These are phyloP conservation scores for Capniomyces stellatus DNA, from an alignment of 371 early-diverging fungal genomes.

Conservation along the genomic window DNA sequence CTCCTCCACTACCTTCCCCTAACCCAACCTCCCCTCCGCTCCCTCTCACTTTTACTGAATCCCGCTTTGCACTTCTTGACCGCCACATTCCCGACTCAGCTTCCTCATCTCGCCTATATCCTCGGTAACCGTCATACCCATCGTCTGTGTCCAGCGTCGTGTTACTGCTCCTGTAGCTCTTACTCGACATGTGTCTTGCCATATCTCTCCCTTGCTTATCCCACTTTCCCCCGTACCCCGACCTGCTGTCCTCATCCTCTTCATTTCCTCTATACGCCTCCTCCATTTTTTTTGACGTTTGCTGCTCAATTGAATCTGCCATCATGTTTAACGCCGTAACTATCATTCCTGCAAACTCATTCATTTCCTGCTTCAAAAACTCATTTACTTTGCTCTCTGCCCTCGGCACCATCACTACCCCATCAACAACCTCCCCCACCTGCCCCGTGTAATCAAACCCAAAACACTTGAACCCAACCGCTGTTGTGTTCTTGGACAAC, in stretches of 20 bases:
- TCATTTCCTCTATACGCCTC: not conserved
- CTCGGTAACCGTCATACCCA: no score
- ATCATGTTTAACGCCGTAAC: conserved; percentile 17
- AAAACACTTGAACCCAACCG: conserved; percentile 17
- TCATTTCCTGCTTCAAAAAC: conserved; percentile 10
- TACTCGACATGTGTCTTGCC: conserved; percentile 3
- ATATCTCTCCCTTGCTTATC: not conserved
- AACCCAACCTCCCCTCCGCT: no score
- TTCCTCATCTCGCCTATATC: no score
- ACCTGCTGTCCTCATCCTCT: not conserved
- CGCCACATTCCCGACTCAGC: no score
- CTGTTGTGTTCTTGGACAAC: conserved; percentile 13
- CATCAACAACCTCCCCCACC: conserved; percentile 8
- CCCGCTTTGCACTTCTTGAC: no score
- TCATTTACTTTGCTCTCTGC: conserved; percentile 5
- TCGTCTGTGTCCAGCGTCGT: conserved; percentile 3
- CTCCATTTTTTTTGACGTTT: not conserved
- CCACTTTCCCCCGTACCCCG: conserved; percentile 1
- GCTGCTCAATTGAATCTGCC: conserved; percentile 21
- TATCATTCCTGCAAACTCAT: conserved; percentile 18
- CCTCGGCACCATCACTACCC: conserved; percentile 12
- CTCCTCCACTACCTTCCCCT: no score
- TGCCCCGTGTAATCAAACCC: conserved; percentile 13
- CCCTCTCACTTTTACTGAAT: no score
- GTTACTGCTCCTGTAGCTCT: conserved; percentile 3